A percentile compares a stretch with the other conserved stretches of the same genome.
phyloP scores from a whole-genome alignment of 2,329 filamentous ascomycete species.

The Didymella exigua region DNA sequence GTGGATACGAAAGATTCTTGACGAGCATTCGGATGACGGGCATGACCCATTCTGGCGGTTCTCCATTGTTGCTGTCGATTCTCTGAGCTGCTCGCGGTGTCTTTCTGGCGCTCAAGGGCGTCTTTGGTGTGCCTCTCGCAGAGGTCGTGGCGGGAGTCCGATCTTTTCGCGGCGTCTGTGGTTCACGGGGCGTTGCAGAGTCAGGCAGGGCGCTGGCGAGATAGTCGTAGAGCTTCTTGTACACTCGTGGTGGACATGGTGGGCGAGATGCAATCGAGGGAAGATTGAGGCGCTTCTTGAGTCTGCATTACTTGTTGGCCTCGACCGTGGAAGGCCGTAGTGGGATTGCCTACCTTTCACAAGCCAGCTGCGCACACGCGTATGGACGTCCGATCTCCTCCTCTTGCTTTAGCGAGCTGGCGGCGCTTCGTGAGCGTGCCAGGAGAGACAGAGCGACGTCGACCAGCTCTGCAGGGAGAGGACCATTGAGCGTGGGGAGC shows the following conservation, averaged over 20 bases:
- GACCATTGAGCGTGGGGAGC: conserved; percentile 45
- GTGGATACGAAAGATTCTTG: conserved; percentile 63
- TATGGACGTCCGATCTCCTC: conserved; percentile 48
- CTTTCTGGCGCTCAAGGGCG: conserved; percentile 27
- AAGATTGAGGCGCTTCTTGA: conserved; percentile 60
- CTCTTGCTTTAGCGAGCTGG: conserved; percentile 55
- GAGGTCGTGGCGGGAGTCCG: conserved; percentile 28
- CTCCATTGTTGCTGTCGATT: conserved; percentile 18
- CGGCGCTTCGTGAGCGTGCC: conserved; percentile 45
- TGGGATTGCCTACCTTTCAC: conserved; percentile 68
- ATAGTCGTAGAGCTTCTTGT: conserved; percentile 82
- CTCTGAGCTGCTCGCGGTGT: conserved; percentile 31
- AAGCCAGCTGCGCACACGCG: conserved; percentile 66
- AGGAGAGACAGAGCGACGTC: conserved; percentile 43
- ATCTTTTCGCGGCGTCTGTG: conserved; percentile 42
- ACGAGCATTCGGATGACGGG: conserved; percentile 71
- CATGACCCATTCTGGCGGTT: conserved; percentile 65
- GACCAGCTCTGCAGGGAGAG: conserved; percentile 40
- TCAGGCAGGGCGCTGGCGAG: conserved; percentile 73
- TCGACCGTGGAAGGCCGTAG: background rate
- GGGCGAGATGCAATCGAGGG: conserved; percentile 43
- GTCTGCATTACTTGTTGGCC: conserved; percentile 57
- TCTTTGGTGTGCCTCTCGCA: conserved; percentile 34
- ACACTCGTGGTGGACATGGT: conserved; percentile 57
- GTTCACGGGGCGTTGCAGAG: conserved; percentile 29